phyloP scores from a whole-genome alignment of 352 stramenopile species.

The Phytopythium montanum region DNA sequence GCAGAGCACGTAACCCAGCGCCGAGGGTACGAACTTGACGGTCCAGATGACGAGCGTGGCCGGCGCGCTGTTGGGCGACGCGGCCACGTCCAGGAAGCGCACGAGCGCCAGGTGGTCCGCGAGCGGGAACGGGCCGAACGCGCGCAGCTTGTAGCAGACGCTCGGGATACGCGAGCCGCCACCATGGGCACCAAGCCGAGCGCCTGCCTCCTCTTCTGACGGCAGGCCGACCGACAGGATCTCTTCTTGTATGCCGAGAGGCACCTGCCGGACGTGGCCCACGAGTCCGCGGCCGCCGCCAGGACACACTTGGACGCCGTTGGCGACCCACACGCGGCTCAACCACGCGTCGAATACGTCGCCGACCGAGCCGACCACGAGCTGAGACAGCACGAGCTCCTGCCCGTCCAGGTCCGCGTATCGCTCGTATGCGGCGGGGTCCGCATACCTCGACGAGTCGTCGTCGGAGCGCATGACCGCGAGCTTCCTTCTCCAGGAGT shows the following conservation, averaged over 20 bases:
- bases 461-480: slow-evolving; percentile 9
- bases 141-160: slow-evolving; percentile 46
- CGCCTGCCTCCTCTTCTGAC: slow-evolving; percentile 15
- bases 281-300: slow-evolving; percentile 50
- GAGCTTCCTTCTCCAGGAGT: no score
- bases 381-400: slow-evolving; percentile 54
- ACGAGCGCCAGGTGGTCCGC: slow-evolving; percentile 56
- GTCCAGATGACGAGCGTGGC: slow-evolving; percentile 47
- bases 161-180: slow-evolving; percentile 31
- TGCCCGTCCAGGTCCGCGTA: slow-evolving; percentile 45
- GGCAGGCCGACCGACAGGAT: slow-evolving; percentile 54
- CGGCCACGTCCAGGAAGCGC: slow-evolving; percentile 54
- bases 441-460: slow-evolving; percentile 29
- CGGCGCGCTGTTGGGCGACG: slow-evolving; percentile 28
- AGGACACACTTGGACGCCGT: slow-evolving; percentile 32
- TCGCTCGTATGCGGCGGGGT: slow-evolving; percentile 15
- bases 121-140: slow-evolving; percentile 47
- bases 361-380: slow-evolving; percentile 35
- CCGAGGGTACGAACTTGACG: slow-evolving; percentile 39
- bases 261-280: slow-evolving; percentile 39
- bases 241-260: slow-evolving; percentile 57
- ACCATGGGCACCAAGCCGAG: not conserved
- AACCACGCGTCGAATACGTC: slow-evolving; percentile 70
- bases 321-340: slow-evolving; percentile 38
- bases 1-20: slow-evolving; percentile 38